Conservation (phyloP, 306 rosid species). For the Malus fusca region DNA sequence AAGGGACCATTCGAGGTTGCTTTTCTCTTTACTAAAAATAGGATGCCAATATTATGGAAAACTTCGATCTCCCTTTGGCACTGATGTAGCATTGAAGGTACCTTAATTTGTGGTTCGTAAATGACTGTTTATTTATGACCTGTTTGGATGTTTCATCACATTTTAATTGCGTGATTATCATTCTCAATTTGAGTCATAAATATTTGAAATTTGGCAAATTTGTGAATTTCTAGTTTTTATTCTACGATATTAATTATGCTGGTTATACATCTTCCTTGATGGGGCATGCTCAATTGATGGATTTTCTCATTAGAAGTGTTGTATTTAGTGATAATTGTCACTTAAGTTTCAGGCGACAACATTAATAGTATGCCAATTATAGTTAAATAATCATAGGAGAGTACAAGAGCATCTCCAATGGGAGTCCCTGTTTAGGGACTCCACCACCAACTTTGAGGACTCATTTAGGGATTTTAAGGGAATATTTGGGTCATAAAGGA, state of each 20-base stretch:
- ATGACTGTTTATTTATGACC: neutral
- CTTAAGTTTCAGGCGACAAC: neutral
- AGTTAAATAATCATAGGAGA: neutral
- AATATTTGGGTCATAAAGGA: too few species aligned
- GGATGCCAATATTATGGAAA: conserved; percentile 71
- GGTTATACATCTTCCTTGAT: neutral
- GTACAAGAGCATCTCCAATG: too few species aligned
- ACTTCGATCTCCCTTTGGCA: conserved; percentile 74
- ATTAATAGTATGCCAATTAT: neutral
- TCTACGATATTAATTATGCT: neutral
- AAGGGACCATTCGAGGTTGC: conserved; percentile 58
- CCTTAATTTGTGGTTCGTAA: conserved; percentile 9
- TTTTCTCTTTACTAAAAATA: conserved; percentile 67
- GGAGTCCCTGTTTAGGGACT: too few species aligned
- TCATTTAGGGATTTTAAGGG: too few species aligned
- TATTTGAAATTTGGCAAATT: neutral
- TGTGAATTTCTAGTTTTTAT: neutral
- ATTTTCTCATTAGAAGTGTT: neutral
- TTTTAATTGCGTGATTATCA: neutral
- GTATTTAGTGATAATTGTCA: neutral
- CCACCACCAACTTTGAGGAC: too few species aligned
- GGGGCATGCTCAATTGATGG: neutral
- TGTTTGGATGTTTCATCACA: neutral
- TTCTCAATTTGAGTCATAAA: neutral
- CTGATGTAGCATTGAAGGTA: conserved; percentile 49